These are phyloP conservation scores for Solanum tacnaense DNA, from an alignment of 257 asterid species.

Conservation along the genomic window DNA sequence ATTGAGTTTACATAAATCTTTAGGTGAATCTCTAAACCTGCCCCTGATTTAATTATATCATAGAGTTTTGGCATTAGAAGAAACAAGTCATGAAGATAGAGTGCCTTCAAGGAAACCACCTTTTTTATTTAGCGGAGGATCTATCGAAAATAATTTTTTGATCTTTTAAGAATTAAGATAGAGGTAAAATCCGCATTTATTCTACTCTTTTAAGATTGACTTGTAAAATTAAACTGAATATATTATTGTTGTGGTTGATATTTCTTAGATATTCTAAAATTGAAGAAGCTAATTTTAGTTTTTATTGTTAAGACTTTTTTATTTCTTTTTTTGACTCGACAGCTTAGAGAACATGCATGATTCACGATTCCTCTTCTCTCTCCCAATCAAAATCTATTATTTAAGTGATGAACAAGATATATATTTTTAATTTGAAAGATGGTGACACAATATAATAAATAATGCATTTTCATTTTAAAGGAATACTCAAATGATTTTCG, in stretches of 20 bases:
- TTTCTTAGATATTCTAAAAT: not conserved
- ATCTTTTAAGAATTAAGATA: too few species aligned
- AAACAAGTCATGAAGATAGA: not conserved
- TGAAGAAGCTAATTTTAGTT: not conserved
- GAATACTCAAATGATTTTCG: not conserved
- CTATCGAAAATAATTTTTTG: too few species aligned
- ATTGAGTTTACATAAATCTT: not conserved
- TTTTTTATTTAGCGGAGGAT: not conserved
- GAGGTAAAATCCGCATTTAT: too few species aligned
- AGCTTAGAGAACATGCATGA: not conserved
- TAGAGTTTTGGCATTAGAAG: not conserved
- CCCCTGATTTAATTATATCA: not conserved
- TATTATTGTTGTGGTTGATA: not conserved
- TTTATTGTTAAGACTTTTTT: not conserved
- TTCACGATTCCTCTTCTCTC: not conserved
- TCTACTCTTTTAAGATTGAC: too few species aligned
- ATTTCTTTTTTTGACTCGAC: not conserved
- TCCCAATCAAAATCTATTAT: not conserved
- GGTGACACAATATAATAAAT: not conserved
- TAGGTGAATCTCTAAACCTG: not conserved
- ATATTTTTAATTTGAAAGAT: not conserved
- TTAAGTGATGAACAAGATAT: not conserved
- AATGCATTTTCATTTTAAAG: not conserved
- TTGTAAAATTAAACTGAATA: not conserved
- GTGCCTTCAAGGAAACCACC: not conserved